Base-by-base conservation (phyloP, 2,329 filamentous ascomycete species). In the Calonectria honghensis region DNA sequence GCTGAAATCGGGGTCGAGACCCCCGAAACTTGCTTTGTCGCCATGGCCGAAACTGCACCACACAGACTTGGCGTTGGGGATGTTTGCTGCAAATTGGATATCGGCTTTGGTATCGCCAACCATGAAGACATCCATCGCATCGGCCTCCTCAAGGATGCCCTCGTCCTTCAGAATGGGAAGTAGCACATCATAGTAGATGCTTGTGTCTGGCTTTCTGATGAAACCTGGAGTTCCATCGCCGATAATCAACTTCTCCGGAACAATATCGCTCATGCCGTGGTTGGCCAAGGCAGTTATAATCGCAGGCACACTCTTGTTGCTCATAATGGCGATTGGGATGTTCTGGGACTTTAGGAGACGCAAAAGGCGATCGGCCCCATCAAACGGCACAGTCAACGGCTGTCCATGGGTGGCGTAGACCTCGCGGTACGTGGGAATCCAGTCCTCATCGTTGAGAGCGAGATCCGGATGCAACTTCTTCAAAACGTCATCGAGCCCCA, bases 191-290 rank as follows among this genome's bases (percentile, higher is more conserved):
- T 48, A 48, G 24, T 48, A 48, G n/a, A 20, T n/a, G 45, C 45
- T 48, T 20, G 45, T 9, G 45, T 48, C 45, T 24, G 45, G 45
- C 45, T 48, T 48, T 13, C 45, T 48, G 20, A n/a, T 48, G n/a
- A 48, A n/a, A 48, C 45, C 45, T 48, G n/a, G 45, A 24, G 45
- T 48, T 48, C 45, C 45, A 48, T 48, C 45, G 20, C 45, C 45
- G 11, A 48, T 24, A 3, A 48, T 48, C 45, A 48, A 18, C 18
- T 24, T 24, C n/a, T 48, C 45, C 3, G n/a, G 45, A 48, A 48
- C 10, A 48, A 48, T 48, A 14, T 48, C 45, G n/a, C 45, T 11
- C 45, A 48, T n/a, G 45, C 45, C 45, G n/a, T 48, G 45, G 10
- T 48, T 24, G 20, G 20, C 45, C n/a, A 48, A 24, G 4, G 45